Base-by-base conservation (phyloP, 2,329 filamentous ascomycete species). In the Metarhizium anisopliae region DNA sequence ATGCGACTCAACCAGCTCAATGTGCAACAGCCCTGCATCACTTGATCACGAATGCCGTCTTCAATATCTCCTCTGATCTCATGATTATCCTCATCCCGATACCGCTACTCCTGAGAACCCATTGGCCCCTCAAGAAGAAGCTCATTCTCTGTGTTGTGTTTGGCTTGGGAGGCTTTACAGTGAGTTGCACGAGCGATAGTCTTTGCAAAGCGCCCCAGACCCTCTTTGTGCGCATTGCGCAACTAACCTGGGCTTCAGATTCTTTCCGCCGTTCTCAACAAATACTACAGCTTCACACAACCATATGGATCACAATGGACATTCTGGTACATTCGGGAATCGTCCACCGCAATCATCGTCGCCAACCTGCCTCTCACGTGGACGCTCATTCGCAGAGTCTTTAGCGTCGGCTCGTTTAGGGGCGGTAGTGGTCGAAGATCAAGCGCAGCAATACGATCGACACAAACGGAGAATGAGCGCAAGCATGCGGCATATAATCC, bases 51-150 rank as follows among this genome's bases (percentile, higher is more conserved):
- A 82, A 84, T 56, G 76, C 78, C 2, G 71, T 75, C 6, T 77
- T 85, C 63, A 85, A 85, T 60, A 77, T 85, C 52, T 75, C 77
- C 2, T 82, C 80, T 29, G 82, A 85, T 59, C 38, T 83, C 3
- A 73, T 81, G 68, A 84, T 85, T 63, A 76, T 85, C 30, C 62
- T 73, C 4, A 76, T 85, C 25, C 80, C 81, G 1, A 72, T 85
- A 58, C 80, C 81, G 2, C 61, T 78, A 25, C 70, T 85, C 30
- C 60, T 78, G 11, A 72, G 72, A 30, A 74, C 81, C 1, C 74
- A 76, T 49, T 69, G 84, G 2, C 69, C 73, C 8, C 49, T 70
- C 1, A 78, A 74, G 63, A 76, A 81, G 62, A 85, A 84, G 66
- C 54, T 76, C 0, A 70, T 82, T 1, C 72, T 85, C 1, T 71